Percentiles rank a stretch among this genome's conserved stretches.
These are phyloP conservation scores for Lotmaria passim DNA, from an alignment of 208 protist species.

Conservation along the genomic window DNA sequence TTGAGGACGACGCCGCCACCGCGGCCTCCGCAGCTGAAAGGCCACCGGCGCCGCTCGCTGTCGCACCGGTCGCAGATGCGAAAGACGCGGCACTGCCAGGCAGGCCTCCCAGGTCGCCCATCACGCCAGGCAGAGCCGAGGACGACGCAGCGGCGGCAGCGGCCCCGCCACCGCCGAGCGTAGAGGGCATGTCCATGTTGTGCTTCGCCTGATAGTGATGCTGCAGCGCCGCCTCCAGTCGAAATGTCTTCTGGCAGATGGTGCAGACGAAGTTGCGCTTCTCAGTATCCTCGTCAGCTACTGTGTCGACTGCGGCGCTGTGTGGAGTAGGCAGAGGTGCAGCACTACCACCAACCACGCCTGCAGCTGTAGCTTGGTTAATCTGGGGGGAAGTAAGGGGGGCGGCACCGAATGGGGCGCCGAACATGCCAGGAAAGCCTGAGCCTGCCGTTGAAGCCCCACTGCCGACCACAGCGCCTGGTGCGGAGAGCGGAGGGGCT, in stretches of 20 bases:
- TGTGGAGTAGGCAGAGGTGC: too few relatives aligned
- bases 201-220: slow-evolving; percentile 93
- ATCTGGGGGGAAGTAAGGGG: too few relatives aligned
- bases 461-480: not conserved
- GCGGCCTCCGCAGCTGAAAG: not conserved
- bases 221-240: slow-evolving; percentile 85
- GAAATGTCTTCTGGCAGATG: slow-evolving; percentile 89
- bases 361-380: too few relatives aligned
- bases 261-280: slow-evolving; percentile 83
- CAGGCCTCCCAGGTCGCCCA: not conserved
- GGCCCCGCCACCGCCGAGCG: not conserved
- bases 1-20: not conserved
- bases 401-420: slow-evolving; percentile 27
- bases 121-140: not conserved
- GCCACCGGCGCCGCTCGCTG: not conserved
- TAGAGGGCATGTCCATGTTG: slow-evolving; percentile 79
- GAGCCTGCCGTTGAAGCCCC: slow-evolving; percentile 4
- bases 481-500: not conserved
- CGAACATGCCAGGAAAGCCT: slow-evolving; percentile 30
- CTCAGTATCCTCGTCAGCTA: slow-evolving; percentile 40
- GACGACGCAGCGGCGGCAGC: not conserved
- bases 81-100: not conserved
- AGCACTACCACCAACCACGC: too few relatives aligned
- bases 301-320: not conserved
- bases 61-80: too few relatives aligned